Conservation (phyloP, 768 basidiomycete genomes). For the Sporobolomyces phaffii region DNA sequence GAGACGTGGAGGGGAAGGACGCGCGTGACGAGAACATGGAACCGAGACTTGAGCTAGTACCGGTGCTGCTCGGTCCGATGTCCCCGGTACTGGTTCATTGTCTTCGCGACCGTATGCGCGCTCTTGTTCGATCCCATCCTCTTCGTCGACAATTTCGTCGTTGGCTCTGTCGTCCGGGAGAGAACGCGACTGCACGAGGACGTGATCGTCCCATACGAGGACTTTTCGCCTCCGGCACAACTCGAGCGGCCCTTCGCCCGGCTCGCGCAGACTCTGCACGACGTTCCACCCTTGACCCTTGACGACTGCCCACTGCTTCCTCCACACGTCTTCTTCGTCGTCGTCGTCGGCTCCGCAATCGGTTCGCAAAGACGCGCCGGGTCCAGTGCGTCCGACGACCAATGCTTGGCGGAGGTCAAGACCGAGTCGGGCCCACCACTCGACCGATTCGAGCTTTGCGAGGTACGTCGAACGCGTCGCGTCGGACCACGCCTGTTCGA, state of each 20-base stretch:
- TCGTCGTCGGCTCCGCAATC: too few species aligned
- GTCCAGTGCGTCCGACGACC: conserved; percentile 63
- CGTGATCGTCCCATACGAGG: conserved; percentile 77
- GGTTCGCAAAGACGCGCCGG: too few species aligned
- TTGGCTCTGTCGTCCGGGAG: neutral
- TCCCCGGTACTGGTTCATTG: too few species aligned
- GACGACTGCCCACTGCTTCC: conserved; percentile 85
- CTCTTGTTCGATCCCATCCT: too few species aligned
- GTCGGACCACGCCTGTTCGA: conserved; percentile 64
- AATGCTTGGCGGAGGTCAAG: conserved; percentile 69
- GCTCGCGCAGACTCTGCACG: conserved; percentile 57
- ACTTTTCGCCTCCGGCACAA: conserved; percentile 74
- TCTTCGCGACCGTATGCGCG: too few species aligned
- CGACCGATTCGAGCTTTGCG: conserved; percentile 70
- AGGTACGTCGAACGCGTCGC: conserved; percentile 75
- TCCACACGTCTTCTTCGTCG: conserved; percentile 23
- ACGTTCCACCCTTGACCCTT: conserved; percentile 92
- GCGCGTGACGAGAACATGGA: too few species aligned
- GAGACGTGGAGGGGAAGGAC: too few species aligned
- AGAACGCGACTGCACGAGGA: conserved; percentile 42
- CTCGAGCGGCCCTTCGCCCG: conserved; percentile 69
- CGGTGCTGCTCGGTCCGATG: too few species aligned
- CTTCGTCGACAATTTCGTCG: too few species aligned
- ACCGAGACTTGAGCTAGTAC: too few species aligned
- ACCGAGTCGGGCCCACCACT: conserved; percentile 86